phyloP scores from a whole-genome alignment of 192 early-diverging fungal genomes.

The Chytriomyces confervae region DNA sequence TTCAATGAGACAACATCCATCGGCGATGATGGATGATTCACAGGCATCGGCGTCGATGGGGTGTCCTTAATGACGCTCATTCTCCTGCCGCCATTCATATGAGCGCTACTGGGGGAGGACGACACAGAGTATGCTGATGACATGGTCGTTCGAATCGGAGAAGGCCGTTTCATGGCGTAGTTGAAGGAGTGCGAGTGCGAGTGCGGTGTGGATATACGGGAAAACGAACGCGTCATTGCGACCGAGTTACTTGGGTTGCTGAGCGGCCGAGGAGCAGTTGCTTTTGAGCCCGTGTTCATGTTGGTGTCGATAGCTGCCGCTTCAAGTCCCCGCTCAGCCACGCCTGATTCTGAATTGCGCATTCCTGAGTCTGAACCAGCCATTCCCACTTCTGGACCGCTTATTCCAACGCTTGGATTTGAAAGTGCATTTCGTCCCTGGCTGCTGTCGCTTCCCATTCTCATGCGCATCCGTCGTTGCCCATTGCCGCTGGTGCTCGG shows the following conservation, averaged over 20 bases:
- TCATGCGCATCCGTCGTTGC: not conserved
- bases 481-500: not conserved
- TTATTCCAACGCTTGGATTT: too few species aligned
- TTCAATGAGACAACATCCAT: not conserved
- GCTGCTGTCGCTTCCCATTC: slow-evolving; percentile 10
- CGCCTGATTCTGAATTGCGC: not conserved
- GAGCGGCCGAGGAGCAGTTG: not conserved
- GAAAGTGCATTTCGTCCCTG: not conserved
- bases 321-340: not conserved
- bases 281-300: not conserved
- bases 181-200: too few species aligned
- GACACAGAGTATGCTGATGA: too few species aligned
- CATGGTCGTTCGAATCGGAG: too few species aligned
- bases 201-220: not conserved
- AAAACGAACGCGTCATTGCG: not conserved
- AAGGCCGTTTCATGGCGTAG: too few species aligned
- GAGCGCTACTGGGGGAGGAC: too few species aligned
- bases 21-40: not conserved
- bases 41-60: not conserved
- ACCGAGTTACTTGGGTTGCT: not conserved
- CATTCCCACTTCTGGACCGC: not conserved
- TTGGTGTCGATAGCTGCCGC: not conserved
- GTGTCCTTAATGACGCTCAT: too few species aligned
- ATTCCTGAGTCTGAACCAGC: not conserved
- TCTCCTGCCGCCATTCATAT: too few species aligned